These are phyloP conservation scores for Sclerotinia subarctica DNA, from an alignment of 2,329 filamentous ascomycete genomes.

Conservation along the genomic window DNA sequence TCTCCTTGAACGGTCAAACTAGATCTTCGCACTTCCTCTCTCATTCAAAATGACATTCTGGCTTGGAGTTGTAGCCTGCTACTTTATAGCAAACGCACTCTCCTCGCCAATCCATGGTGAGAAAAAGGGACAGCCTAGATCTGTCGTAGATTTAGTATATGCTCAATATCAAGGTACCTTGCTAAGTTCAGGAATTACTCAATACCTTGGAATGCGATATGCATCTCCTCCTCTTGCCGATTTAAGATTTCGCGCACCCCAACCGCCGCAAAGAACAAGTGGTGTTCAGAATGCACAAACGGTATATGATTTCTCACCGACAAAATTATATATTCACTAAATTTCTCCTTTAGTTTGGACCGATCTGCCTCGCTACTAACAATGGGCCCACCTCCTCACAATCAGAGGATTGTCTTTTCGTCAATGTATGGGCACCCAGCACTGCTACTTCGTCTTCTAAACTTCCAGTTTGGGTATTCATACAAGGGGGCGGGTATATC, in stretches of 20 bases:
- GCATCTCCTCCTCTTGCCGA: conserved; percentile 63
- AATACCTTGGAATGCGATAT: conserved; percentile 72
- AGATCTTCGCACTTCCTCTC: neutral
- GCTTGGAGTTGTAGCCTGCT: neutral
- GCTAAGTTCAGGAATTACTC: conserved; percentile 54
- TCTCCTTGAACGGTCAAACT: neutral
- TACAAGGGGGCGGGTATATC: conserved; percentile 49
- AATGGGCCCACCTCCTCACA: conserved; percentile 3
- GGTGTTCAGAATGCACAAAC: conserved; percentile 1
- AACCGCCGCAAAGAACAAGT: conserved; percentile 2
- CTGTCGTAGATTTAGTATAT: conserved; percentile 57
- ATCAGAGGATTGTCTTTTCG: conserved; percentile 44
- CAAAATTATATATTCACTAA: neutral
- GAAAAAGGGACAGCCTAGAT: neutral
- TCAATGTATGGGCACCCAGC: conserved; percentile 46
- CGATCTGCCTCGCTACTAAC: conserved; percentile 20
- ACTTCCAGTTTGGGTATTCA: conserved; percentile 54
- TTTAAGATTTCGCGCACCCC: conserved; percentile 56
- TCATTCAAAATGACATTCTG: neutral
- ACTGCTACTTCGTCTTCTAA: conserved; percentile 43
- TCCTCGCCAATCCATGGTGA: neutral
- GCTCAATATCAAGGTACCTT: conserved; percentile 58
- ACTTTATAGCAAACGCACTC: neutral
- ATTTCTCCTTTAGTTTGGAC: conserved; percentile 10
- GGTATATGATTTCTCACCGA: neutral